phyloP scores from a whole-genome alignment of 1,139 yeast genomes.

The Groenewaldozyma auringiensis region DNA sequence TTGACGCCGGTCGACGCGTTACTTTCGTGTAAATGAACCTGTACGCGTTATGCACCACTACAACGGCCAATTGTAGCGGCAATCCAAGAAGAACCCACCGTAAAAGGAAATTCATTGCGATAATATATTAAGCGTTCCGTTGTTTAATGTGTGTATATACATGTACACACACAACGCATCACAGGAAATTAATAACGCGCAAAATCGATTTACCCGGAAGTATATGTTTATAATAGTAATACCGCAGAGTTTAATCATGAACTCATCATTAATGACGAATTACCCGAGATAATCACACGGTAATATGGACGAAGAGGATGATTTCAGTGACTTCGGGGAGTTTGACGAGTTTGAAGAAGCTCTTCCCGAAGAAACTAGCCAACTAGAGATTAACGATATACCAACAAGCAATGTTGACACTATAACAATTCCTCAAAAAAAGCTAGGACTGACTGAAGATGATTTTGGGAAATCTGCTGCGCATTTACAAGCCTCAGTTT shows the following conservation, averaged over 20 bases:
- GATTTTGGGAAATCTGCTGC: slow-evolving; percentile 10
- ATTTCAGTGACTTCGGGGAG: slow-evolving; percentile 20
- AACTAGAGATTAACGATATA: background rate
- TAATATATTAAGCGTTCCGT: too few species aligned
- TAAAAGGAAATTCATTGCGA: too few species aligned
- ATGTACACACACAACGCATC: too few species aligned
- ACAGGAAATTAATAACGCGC: too few species aligned
- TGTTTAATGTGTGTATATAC: too few species aligned
- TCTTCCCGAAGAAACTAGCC: background rate
- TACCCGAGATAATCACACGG: too few species aligned
- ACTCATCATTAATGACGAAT: too few species aligned
- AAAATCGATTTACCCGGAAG: too few species aligned
- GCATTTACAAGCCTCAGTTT: slow-evolving; percentile 8
- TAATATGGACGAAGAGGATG: slow-evolving; percentile 15
- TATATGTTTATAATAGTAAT: too few species aligned
- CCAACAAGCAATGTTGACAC: background rate
- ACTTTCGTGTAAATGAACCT: background rate
- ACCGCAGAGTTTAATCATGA: too few species aligned
- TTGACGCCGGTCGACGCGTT: background rate
- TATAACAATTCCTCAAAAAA: background rate
- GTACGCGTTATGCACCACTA: background rate
- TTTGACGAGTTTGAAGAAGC: slow-evolving; percentile 22
- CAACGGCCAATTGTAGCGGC: background rate
- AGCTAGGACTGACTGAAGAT: slow-evolving; percentile 6
- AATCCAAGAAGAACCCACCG: background rate